Conservation (phyloP, 345 rosid species). For the Lenwebbia sp. region DNA sequence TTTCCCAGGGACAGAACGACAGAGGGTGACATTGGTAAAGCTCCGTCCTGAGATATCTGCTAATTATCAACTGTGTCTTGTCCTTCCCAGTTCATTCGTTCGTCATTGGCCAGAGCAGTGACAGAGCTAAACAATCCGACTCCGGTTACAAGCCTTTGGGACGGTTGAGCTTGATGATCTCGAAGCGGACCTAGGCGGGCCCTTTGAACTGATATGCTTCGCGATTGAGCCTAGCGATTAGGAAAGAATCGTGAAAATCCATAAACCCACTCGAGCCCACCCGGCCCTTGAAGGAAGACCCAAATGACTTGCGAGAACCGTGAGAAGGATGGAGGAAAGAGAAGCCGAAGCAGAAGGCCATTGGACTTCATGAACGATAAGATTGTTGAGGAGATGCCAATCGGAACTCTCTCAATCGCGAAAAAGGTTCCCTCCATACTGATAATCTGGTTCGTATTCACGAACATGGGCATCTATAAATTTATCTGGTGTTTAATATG, state of each 20-base stretch:
- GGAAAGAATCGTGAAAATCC: too few relatives aligned
- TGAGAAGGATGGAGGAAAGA: not conserved
- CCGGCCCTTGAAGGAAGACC: not conserved
- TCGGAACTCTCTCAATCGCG: too few relatives aligned
- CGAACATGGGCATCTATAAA: too few relatives aligned
- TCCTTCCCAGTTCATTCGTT: not conserved
- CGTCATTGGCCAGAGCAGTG: not conserved
- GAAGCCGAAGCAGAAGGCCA: too few relatives aligned
- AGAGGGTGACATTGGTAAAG: not conserved
- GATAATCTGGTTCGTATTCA: too few relatives aligned
- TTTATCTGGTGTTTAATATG: too few relatives aligned
- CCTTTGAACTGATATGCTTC: not conserved
- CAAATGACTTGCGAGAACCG: not conserved
- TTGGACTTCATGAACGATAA: too few relatives aligned
- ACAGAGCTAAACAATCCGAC: not conserved
- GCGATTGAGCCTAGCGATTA: too few relatives aligned
- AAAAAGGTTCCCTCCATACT: too few relatives aligned
- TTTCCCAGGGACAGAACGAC: not conserved
- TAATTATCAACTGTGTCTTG: not conserved
- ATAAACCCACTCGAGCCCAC: too few relatives aligned
- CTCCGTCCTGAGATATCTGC: not conserved
- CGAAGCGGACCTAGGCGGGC: not conserved
- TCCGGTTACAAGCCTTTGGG: not conserved
- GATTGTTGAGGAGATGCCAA: too few relatives aligned
- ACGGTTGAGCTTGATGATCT: too few relatives aligned